Percentiles rank a stretch among this genome's conserved stretches.
Evolutionary conservation across 2,329 filamentous ascomycete species (phyloP).

Genomic region (Colletotrichum coccodes): DNA sequence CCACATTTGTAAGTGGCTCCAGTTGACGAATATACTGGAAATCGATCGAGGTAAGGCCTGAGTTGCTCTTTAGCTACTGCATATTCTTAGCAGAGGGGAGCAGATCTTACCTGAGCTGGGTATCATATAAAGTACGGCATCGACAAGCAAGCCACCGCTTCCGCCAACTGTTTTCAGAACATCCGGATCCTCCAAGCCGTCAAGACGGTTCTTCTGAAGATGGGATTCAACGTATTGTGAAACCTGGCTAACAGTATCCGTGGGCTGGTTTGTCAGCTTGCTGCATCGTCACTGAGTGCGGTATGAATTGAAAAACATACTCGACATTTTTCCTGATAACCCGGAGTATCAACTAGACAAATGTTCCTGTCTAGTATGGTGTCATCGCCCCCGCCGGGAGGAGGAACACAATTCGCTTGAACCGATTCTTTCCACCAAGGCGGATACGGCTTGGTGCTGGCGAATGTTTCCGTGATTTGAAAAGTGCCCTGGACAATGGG

Average conservation of each 20-base stretch:
- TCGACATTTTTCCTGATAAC: constrained; percentile 64
- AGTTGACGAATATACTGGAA: constrained; percentile 78
- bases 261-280: constrained; percentile 40
- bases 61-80: constrained; percentile 50
- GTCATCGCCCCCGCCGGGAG: constrained; percentile 63
- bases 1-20: constrained; percentile 80
- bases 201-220: constrained; percentile 68
- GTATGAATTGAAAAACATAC: constrained; percentile 48
- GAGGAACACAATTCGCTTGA: constrained; percentile 66
- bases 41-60: constrained; percentile 54
- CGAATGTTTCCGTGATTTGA: constrained; percentile 75
- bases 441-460: constrained; percentile 86
- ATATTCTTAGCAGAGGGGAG: constrained; percentile 54
- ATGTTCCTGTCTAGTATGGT: constrained; percentile 89
- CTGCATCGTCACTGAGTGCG: neutral
- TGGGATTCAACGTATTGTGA: constrained; percentile 79
- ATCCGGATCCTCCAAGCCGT: constrained; percentile 77
- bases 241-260: constrained; percentile 68
- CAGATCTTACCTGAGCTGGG: constrained; percentile 67
- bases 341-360: constrained; percentile 90
- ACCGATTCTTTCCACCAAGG: constrained; percentile 89
- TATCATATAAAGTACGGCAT: constrained; percentile 86
- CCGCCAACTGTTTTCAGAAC: constrained; percentile 82
- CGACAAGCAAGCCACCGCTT: constrained; percentile 84
- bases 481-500: constrained; percentile 12